These are phyloP conservation scores for Aspergillus nomiae DNA, from an alignment of 2,329 filamentous ascomycete genomes.

Conservation along the genomic window DNA sequence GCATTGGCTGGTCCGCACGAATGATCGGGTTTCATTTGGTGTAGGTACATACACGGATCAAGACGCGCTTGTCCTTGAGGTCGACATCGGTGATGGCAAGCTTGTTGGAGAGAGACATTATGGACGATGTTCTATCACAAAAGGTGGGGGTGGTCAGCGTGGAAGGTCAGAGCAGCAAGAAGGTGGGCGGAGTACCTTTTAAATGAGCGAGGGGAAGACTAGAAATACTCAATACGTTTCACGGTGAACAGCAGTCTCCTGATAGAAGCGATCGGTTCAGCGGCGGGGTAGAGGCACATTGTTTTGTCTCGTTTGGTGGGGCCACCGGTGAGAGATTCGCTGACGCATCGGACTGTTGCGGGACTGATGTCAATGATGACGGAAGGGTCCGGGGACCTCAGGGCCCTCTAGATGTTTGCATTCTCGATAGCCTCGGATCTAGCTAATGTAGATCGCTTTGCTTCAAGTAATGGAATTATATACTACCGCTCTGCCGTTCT, in stretches of 20 bases:
- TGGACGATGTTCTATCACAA: slow-evolving; percentile 19
- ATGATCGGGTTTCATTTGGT: too few relatives aligned
- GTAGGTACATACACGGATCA: slow-evolving; percentile 84
- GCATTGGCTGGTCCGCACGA: background rate
- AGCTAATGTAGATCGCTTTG: slow-evolving; percentile 6
- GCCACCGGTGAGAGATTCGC: slow-evolving; percentile 29
- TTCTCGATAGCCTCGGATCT: slow-evolving; percentile 28
- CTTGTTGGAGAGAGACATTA: slow-evolving; percentile 98
- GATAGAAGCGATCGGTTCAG: slow-evolving; percentile 13
- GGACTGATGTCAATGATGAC: slow-evolving; percentile 44
- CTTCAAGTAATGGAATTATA: slow-evolving; percentile 17
- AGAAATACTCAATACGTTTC: slow-evolving; percentile 21
- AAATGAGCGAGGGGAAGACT: slow-evolving; percentile 8
- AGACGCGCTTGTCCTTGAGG: slow-evolving; percentile 95
- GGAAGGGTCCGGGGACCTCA: slow-evolving; percentile 32
- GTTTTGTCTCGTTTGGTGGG: slow-evolving; percentile 28
- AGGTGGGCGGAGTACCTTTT: slow-evolving; percentile 15
- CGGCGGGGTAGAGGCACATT: slow-evolving; percentile 25
- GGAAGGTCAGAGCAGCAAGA: slow-evolving; percentile 6
- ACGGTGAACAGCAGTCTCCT: slow-evolving; percentile 24
- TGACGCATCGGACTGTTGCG: slow-evolving; percentile 41
- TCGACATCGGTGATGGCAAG: slow-evolving; percentile 95
- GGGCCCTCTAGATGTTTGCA: slow-evolving; percentile 21
- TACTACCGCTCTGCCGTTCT: slow-evolving; percentile 19
- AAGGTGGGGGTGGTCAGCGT: slow-evolving; percentile 8